Conservation (phyloP, 345 rosid genomes). For the Gynandropsis gynandra region DNA sequence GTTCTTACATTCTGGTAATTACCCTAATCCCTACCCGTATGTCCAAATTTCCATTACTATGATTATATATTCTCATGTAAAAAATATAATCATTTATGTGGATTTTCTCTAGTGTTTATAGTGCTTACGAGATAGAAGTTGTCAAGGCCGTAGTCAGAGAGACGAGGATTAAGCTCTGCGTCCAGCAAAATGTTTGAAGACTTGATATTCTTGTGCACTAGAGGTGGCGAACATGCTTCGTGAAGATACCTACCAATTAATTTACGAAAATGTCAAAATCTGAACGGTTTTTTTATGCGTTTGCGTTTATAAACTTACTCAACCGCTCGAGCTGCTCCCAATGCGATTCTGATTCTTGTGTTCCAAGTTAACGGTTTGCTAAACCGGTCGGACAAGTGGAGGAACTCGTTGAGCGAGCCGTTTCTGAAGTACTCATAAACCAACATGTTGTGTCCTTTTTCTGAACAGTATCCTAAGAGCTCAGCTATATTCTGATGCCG, state of each 20-base stretch:
- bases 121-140: slow-evolving; percentile 52
- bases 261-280: not conserved
- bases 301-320: slow-evolving; percentile 43
- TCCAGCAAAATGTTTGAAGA: slow-evolving; percentile 87
- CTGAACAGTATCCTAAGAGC: slow-evolving; percentile 73
- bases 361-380: slow-evolving; percentile 96
- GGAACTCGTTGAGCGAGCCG: slow-evolving; percentile 83
- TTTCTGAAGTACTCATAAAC: slow-evolving; percentile 71
- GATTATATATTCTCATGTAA: no score
- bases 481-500: slow-evolving; percentile 79
- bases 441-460: slow-evolving; percentile 71
- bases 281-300: not conserved
- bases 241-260: slow-evolving; percentile 68
- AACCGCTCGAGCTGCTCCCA: slow-evolving; percentile 72
- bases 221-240: slow-evolving; percentile 73
- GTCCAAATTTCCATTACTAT: not conserved
- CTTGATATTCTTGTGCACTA: slow-evolving; percentile 86
- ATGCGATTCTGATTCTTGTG: slow-evolving; percentile 77
- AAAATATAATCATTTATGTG: no score
- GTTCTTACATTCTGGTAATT: slow-evolving; percentile 69
- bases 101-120: no score
- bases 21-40: no score
- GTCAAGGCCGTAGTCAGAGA: slow-evolving; percentile 73
- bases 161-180: slow-evolving; percentile 77
- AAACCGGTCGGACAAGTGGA: slow-evolving; percentile 73